phyloP scores from a whole-genome alignment of 257 asterid genomes.

The Fraxinus cuspidata region DNA sequence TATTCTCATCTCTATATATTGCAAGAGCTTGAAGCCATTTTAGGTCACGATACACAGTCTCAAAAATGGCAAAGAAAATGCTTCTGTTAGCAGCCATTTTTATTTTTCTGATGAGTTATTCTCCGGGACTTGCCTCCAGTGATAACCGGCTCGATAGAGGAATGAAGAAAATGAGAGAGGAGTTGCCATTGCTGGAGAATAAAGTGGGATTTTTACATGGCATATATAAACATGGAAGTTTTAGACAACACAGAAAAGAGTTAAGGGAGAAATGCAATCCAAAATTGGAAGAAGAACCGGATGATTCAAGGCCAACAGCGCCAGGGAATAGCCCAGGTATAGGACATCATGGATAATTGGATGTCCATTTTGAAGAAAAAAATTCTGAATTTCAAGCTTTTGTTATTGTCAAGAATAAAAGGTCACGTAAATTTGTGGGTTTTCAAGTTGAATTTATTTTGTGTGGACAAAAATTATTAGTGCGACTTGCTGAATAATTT shows the following conservation, averaged over 20 bases:
- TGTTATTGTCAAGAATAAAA: not conserved
- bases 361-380: not conserved
- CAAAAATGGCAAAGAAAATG: constrained; percentile 2
- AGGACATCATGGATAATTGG: not conserved
- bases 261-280: not conserved
- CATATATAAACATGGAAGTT: not conserved
- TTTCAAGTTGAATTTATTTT: not conserved
- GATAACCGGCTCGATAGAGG: not conserved
- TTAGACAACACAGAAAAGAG: not conserved
- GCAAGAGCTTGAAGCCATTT: not conserved
- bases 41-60: not conserved
- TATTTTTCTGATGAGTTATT: not conserved
- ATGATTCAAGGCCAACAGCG: not conserved
- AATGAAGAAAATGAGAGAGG: not conserved
- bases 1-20: not conserved
- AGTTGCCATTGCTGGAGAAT: not conserved
- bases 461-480: not conserved
- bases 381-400: not conserved
- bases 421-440: not conserved
- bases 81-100: not conserved
- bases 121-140: not conserved
- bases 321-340: not conserved
- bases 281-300: not conserved
- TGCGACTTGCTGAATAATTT: not conserved
- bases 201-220: not conserved